Conservation (phyloP, 768 basidiomycete genomes). For the Phylloporus sp. region DNA sequence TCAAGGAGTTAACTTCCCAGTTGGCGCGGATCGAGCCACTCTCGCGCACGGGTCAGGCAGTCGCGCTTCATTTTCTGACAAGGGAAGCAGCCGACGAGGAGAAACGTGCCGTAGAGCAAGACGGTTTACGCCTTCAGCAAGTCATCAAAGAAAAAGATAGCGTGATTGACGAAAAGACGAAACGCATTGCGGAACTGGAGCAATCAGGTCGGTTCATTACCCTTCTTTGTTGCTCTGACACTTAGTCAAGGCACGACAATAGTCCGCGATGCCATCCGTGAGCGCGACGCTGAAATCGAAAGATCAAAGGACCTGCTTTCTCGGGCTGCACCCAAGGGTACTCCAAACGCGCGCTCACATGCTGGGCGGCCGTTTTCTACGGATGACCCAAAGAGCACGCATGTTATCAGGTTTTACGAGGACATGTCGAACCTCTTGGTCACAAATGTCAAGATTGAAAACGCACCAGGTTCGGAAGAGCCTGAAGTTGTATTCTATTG, state of each 20-base stretch:
- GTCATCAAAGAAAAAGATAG: slow-evolving; percentile 41
- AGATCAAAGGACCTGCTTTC: slow-evolving; percentile 43
- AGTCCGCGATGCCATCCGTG: slow-evolving; percentile 51
- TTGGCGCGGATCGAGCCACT: slow-evolving; percentile 55
- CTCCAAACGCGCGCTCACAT: slow-evolving; percentile 35
- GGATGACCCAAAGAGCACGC: slow-evolving; percentile 56
- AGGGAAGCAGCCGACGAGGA: slow-evolving; percentile 73
- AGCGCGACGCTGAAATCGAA: slow-evolving; percentile 64
- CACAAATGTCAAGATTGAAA: slow-evolving; percentile 51
- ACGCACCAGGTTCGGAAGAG: slow-evolving; percentile 18
- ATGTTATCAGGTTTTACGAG: slow-evolving; percentile 75
- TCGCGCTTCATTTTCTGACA: slow-evolving; percentile 63
- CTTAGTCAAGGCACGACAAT: slow-evolving; percentile 3
- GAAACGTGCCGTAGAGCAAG: slow-evolving; percentile 48
- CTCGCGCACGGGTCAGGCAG: slow-evolving; percentile 43
- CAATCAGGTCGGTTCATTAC: slow-evolving; percentile 41
- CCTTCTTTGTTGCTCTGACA: background rate
- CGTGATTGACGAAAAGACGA: slow-evolving; percentile 41
- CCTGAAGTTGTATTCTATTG: slow-evolving; percentile 64
- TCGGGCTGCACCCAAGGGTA: slow-evolving; percentile 40
- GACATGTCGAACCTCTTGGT: slow-evolving; percentile 81
- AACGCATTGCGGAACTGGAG: slow-evolving; percentile 44
- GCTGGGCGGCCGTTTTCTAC: slow-evolving; percentile 33
- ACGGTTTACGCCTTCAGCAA: slow-evolving; percentile 43
- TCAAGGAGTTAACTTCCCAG: slow-evolving; percentile 47